Evolutionary conservation across 176 grass and related monocot genomes (phyloP).

Genomic region (Microstegium vimineum): DNA sequence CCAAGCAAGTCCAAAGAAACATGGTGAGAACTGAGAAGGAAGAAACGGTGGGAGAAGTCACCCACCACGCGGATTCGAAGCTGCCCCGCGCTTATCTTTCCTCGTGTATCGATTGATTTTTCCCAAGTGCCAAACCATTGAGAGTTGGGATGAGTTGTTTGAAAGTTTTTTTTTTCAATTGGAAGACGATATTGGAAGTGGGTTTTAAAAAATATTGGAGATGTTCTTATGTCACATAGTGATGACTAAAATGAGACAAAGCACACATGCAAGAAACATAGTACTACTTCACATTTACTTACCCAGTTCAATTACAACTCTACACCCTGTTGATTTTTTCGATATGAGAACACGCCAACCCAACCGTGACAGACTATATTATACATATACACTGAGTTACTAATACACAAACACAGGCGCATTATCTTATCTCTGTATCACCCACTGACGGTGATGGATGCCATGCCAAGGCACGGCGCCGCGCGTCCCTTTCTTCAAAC

Average conservation of each 20-base stretch:
- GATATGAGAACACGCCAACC: neutral
- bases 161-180: too few relatives aligned
- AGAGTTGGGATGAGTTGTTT: too few relatives aligned
- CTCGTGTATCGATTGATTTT: too few relatives aligned
- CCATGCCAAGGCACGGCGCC: neutral
- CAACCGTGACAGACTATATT: neutral
- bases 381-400: neutral
- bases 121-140: too few relatives aligned
- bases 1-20: too few relatives aligned
- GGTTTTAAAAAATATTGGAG: too few relatives aligned
- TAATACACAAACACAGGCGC: neutral
- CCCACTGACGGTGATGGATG: neutral
- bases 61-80: too few relatives aligned
- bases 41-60: too few relatives aligned
- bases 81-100: too few relatives aligned
- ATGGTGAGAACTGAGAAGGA: too few relatives aligned
- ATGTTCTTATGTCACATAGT: too few relatives aligned
- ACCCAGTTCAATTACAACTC: neutral
- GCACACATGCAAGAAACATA: neutral
- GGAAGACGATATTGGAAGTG: too few relatives aligned
- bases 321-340: neutral
- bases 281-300: neutral
- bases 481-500: conserved; percentile 1
- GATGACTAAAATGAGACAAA: neutral
- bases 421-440: neutral